Evolutionary conservation across 164 flowering plant species (phyloP), one percentile per base, ranked within the genome.

Genomic region (Tinospora cordifolia): DNA sequence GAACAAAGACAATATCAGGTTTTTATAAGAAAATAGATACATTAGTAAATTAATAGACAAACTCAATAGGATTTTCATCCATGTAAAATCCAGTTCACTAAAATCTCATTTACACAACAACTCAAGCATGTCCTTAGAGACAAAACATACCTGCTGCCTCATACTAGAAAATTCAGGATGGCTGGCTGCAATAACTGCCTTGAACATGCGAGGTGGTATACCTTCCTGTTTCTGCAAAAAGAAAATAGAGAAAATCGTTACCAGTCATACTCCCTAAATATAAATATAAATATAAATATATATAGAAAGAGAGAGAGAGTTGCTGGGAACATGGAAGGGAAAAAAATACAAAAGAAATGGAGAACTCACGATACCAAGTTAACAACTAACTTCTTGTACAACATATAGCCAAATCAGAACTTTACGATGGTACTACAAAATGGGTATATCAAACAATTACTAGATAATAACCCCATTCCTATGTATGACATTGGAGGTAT

Each of bases 121-220:
- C 36, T 30, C 36, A 30, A 1, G 36, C 36, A 30, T 30, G 36
- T 4, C 36, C 4, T 30, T 30, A 30, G 36, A 1, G 36, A 30
- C 36, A 30, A 30, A 30, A 30, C 36, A 54, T 81, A 95, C 99
- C 98, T 95, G 99, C 63, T 95, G 99, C 77, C 97, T 79, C 92
- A 89, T 88, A 38, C 87, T 78, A 65, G 97, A 88, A 79, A 91
- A 91, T 75, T 74, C 71, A 34, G 66, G 75, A 46, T 72, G 75
- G 66, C 71, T 72, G 44, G 75, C 75, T 60, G 75, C 75, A 67
- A 72, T 72, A 60, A 72, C 72, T 60, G 91, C 70, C 79, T 91
- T 91, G 85, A 91, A 91, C 71, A 69, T 69, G n/a, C 71, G 71
- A 57, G 71, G 71, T 2, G 71, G 71, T 36, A 69, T 59, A n/a